A percentile compares a stretch with the other conserved stretches of the same genome.
Conservation (phyloP, 768 basidiomycete genomes). For the Podaxis mareebaensis region DNA sequence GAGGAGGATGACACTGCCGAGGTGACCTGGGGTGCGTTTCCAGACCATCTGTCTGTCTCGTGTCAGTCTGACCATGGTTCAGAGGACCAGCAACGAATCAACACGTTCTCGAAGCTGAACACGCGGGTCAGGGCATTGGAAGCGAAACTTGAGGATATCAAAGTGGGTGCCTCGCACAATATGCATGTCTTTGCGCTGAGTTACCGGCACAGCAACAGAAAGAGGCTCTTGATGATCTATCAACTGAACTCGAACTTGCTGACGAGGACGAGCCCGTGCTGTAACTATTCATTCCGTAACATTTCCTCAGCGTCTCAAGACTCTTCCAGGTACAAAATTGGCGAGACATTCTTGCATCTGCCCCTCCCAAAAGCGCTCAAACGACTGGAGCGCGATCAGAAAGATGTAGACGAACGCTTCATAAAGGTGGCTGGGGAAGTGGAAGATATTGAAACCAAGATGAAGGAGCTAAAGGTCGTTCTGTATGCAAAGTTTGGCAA, state of each 20-base stretch:
- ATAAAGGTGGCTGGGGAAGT: conserved; percentile 48
- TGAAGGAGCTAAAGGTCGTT: conserved; percentile 78
- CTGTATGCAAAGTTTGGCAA: conserved; percentile 92
- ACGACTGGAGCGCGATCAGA: conserved; percentile 71
- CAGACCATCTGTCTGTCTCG: conserved; percentile 6
- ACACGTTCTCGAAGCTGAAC: conserved; percentile 89
- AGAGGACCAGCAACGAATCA: conserved; percentile 92
- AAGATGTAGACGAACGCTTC: conserved; percentile 56
- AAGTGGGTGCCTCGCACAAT: conserved; percentile 45
- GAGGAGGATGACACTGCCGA: conserved; percentile 79
- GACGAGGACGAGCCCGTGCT: conserved; percentile 82
- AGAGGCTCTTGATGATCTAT: conserved; percentile 88
- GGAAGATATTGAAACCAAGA: conserved; percentile 68
- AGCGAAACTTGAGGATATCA: conserved; percentile 69
- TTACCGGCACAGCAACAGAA: conserved; percentile 74
- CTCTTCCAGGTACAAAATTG: conserved; percentile 77
- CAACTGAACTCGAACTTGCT: conserved; percentile 84
- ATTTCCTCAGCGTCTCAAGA: conserved; percentile 1
- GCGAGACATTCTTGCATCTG: conserved; percentile 87
- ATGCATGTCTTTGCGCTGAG: conserved; percentile 8
- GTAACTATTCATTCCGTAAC: conserved; percentile 40
- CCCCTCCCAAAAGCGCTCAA: conserved; percentile 65
- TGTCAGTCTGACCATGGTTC: conserved; percentile 15
- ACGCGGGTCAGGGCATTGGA: conserved; percentile 71
- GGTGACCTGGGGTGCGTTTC: conserved; percentile 77